Base-by-base conservation (phyloP, 1,284 basidiomycete genomes). In the Leccinum subrobustum region DNA sequence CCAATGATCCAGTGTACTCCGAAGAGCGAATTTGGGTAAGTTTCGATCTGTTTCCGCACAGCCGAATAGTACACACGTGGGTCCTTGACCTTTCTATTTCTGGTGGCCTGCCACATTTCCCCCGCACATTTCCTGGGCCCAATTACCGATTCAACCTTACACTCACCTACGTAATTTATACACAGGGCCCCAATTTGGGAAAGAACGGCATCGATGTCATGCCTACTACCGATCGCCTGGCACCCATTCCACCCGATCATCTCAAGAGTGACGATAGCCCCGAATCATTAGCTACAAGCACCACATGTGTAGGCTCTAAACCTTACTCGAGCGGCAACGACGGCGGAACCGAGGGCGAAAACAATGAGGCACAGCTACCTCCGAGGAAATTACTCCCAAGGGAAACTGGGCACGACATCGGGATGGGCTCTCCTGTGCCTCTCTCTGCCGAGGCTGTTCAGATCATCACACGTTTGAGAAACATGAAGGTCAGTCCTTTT, bases 1-100 rank as follows among this genome's bases (percentile, higher is more conserved):
- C 93, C 25, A 96, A 97, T 70, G 95, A 96, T 70, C 90, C 93
- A 2, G 82, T 96, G 0, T 96, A 96, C 73, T 88, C 89, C 12
- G 88, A 90, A 61, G 73, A 79, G 20, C 82, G 81, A 29, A 93
- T 96, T 39, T 98, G 95, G 95, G 90, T 87, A 66, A 53, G 81
- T 75, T 27, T 27, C 35, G 6, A 51, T 55, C 23, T 3, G 23
- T 39, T 60, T 56, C 33, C 18, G 35, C 44, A 29, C 18, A 18
- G n/a, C 51, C 47, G 37, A 37, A 58, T 14, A 9, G 33, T 1
- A 4, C n/a, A 48, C 8, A n/a, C 23, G 6, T 48, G 9, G 7
- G 12, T 39, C 14, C 18, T 54, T 48, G 7, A 25, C 37, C 23
- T 44, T 52, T 18, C 39, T 20, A 27, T 55, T 31, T 52, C 3